phyloP scores from a whole-genome alignment of 2,329 filamentous ascomycete species.

The Ophiocordyceps australis region DNA sequence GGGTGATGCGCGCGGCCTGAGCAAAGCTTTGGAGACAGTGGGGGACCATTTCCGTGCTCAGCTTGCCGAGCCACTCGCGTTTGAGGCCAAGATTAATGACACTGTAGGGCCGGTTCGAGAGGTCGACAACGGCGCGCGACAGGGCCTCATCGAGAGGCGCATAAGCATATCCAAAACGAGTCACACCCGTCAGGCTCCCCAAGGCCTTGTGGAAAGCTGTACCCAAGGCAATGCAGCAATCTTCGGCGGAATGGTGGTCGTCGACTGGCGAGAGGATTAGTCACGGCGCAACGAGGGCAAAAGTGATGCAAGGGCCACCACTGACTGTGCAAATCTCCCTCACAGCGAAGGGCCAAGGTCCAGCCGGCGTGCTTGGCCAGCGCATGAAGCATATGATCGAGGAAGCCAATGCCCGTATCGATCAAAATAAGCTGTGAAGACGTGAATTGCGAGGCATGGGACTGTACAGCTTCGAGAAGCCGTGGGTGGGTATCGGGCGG shows the following conservation, averaged over 20 bases:
- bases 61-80: constrained; percentile 83
- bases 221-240: constrained; percentile 83
- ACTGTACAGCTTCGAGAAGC: constrained; percentile 30
- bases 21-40: constrained; percentile 93
- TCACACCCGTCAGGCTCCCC: constrained; percentile 60
- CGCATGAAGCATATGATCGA: constrained; percentile 98
- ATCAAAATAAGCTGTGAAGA: constrained; percentile 73
- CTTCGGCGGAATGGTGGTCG: constrained; percentile 96
- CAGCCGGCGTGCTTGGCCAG: constrained; percentile 91
- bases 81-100: constrained; percentile 71
- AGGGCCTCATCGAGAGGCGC: constrained; percentile 90
- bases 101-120: constrained; percentile 78
- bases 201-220: constrained; percentile 69
- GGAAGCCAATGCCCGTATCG: constrained; percentile 88
- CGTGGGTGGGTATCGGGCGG: constrained; percentile 43
- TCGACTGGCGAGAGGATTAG: constrained; percentile 44
- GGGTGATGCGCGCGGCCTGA: constrained; percentile 72
- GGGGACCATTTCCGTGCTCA: constrained; percentile 93
- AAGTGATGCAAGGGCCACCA: constrained; percentile 6
- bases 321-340: constrained; percentile 81
- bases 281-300: not conserved
- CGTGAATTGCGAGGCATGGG: constrained; percentile 71
- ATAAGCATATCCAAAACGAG: constrained; percentile 83
- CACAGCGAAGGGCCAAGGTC: constrained; percentile 68
- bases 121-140: constrained; percentile 81